Base-by-base conservation (phyloP, 2,329 filamentous ascomycete species). In the Aspergillus novoparasiticus region DNA sequence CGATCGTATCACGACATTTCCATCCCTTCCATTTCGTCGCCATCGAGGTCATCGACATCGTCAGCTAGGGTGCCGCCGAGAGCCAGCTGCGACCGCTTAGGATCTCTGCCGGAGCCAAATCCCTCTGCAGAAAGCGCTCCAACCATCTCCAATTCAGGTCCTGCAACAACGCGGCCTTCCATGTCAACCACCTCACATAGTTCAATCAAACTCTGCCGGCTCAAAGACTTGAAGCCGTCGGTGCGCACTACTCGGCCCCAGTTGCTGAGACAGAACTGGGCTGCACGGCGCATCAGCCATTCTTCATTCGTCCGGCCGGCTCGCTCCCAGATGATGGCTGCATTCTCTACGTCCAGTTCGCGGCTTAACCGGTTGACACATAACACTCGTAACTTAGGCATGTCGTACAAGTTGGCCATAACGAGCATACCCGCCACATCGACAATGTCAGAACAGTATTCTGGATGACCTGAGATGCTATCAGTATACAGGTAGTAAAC, bases 391-490 rank as follows among this genome's bases (percentile, higher is more conserved):
- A 99, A 87, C 69, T 95, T 93, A 1, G 94, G 94, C 81, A 99
- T 96, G 74, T 97, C 94, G 80, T 99, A 99, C 54, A 98, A 92
- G 76, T 98, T 97, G 50, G 93, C 93, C 92, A 99, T 96, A 67
- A 99, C 94, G 3, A 99, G 85, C 78, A 99, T 88, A 10, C 95
- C 94, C 0, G 95, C 94, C 16, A 98, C 93, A 70, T 97, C 94
- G 34, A 89, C 87, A 23, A 97, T 86, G 10, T 80, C 83, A 0
- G 86, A 83, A 54, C 86, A 87, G 65, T 83, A 83, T 56, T 90
- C 86, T 0, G 87, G 86, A 62, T 83, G 80, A n/a, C 77, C 79
- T 2, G 79, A 76, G 69, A 99, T 97, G 69, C 90, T 94, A 77
- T 99, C 95, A 0, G 95, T 97, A 79, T 99, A 99, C 1, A 99